phyloP scores from a whole-genome alignment of 139 green algal species.

The Chlamydomonas sp. region DNA sequence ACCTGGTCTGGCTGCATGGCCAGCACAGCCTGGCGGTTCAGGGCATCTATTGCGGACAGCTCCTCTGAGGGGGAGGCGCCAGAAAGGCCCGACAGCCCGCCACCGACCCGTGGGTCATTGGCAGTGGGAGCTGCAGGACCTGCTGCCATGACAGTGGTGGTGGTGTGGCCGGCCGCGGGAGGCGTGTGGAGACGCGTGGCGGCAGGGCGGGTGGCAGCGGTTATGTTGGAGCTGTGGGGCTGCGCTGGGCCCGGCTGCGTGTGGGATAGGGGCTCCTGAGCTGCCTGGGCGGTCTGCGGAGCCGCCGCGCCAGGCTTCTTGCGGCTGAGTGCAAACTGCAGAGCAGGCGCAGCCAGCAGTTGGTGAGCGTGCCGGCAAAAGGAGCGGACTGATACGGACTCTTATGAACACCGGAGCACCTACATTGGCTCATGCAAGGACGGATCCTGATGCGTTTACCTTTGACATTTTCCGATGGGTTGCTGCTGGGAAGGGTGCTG shows the following conservation, averaged over 20 bases:
- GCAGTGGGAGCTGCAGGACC: neutral
- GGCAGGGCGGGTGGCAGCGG: neutral
- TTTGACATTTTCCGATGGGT: slow-evolving; percentile 52
- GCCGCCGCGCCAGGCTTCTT: neutral
- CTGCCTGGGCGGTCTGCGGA: neutral
- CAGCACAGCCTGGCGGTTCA: slow-evolving; percentile 22
- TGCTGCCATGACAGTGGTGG: neutral
- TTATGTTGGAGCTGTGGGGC: neutral
- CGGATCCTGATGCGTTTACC: slow-evolving; percentile 6
- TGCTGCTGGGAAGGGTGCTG: slow-evolving; percentile 38
- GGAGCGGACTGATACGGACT: neutral
- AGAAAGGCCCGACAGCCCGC: neutral
- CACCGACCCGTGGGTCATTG: neutral
- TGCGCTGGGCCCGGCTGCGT: neutral
- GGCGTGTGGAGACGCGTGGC: too few species aligned
- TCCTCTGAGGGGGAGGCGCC: neutral
- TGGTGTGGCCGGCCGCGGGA: too few species aligned
- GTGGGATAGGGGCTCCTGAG: neutral
- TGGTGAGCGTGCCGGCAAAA: neutral
- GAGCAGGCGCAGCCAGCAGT: neutral
- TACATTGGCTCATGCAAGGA: neutral
- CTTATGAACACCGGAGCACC: neutral
- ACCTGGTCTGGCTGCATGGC: slow-evolving; percentile 43
- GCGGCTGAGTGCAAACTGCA: slow-evolving; percentile 44
- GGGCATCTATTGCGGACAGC: slow-evolving; percentile 12